Evolutionary conservation across 768 basidiomycete genomes (phyloP).

Genomic region (Coprinopsis cinerea): DNA sequence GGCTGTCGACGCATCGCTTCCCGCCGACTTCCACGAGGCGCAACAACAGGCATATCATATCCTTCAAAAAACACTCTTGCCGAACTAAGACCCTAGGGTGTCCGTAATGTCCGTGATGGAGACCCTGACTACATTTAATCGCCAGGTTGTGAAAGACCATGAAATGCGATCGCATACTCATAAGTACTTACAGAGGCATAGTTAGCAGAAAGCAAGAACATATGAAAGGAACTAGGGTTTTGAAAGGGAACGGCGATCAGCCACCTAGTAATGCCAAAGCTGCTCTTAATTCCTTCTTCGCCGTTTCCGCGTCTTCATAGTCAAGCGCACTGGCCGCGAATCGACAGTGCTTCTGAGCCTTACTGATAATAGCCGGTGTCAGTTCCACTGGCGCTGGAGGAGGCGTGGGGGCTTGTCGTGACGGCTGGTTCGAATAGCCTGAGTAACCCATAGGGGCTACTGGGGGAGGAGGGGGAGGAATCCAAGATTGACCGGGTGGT

Average conservation of each 20-base stretch:
- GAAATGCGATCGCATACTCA: no score
- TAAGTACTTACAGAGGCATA: background rate
- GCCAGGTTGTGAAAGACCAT: no score
- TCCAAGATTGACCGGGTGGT: constrained; percentile 18
- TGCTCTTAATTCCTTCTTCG: constrained; percentile 71
- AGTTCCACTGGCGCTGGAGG: constrained; percentile 37
- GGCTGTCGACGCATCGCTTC: no score
- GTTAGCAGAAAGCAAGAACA: background rate
- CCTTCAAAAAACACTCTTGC: no score
- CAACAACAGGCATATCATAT: no score
- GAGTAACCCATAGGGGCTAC: background rate
- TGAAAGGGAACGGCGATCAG: background rate
- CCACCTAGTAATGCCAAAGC: constrained; percentile 68
- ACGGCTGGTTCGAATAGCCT: background rate
- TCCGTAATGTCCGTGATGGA: no score
- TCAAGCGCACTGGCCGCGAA: constrained; percentile 95
- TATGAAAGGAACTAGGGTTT: background rate
- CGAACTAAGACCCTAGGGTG: no score
- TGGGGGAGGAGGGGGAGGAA: constrained; percentile 13
- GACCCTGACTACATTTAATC: no score
- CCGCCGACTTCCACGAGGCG: no score
- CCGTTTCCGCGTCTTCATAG: constrained; percentile 89
- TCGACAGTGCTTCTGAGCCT: constrained; percentile 85
- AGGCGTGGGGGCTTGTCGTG: constrained; percentile 16
- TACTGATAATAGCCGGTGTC: constrained; percentile 59